Conservation (phyloP, 495 filamentous ascomycete genomes). For the Penicillium bialowiezense region DNA sequence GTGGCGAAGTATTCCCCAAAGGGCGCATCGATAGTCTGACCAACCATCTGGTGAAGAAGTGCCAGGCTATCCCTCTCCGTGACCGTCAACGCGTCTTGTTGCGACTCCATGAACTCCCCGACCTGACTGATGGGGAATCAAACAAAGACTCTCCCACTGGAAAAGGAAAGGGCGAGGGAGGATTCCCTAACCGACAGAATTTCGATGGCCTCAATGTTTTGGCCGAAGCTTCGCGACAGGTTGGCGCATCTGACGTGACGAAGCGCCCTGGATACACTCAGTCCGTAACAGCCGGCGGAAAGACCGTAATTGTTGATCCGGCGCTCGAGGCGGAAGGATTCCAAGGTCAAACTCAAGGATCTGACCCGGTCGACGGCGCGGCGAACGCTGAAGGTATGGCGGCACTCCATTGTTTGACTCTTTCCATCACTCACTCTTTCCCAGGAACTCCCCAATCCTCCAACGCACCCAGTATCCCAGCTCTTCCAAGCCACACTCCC, state of each 20-base stretch:
- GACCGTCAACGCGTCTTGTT: slow-evolving; percentile 66
- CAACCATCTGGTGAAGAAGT: slow-evolving; percentile 77
- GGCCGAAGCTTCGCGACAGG: slow-evolving; percentile 76
- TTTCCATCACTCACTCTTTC: slow-evolving; percentile 16
- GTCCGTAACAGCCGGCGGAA: slow-evolving; percentile 46
- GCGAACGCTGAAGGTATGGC: slow-evolving; percentile 23
- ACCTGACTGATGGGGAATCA: slow-evolving; percentile 34
- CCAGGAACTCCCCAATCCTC: slow-evolving; percentile 31
- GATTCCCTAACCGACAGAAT: slow-evolving; percentile 47
- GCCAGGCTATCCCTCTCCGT: slow-evolving; percentile 64
- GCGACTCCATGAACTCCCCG: slow-evolving; percentile 51
- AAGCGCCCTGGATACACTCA: slow-evolving; percentile 45
- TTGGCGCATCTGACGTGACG: slow-evolving; percentile 48
- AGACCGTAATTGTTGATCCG: slow-evolving; percentile 47
- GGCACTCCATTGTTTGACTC: background rate
- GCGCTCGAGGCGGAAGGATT: slow-evolving; percentile 47
- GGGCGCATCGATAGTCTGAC: slow-evolving; percentile 77
- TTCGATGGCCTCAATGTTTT: slow-evolving; percentile 77
- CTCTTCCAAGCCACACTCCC: slow-evolving; percentile 32
- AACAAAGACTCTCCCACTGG: slow-evolving; percentile 34
- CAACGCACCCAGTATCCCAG: slow-evolving; percentile 29
- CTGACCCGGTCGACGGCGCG: slow-evolving; percentile 30
- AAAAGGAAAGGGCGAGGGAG: slow-evolving; percentile 41
- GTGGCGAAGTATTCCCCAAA: slow-evolving; percentile 80
- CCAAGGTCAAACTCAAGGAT: slow-evolving; percentile 32